phyloP scores from a whole-genome alignment of 257 asterid species.

The Solanum tarijense region DNA sequence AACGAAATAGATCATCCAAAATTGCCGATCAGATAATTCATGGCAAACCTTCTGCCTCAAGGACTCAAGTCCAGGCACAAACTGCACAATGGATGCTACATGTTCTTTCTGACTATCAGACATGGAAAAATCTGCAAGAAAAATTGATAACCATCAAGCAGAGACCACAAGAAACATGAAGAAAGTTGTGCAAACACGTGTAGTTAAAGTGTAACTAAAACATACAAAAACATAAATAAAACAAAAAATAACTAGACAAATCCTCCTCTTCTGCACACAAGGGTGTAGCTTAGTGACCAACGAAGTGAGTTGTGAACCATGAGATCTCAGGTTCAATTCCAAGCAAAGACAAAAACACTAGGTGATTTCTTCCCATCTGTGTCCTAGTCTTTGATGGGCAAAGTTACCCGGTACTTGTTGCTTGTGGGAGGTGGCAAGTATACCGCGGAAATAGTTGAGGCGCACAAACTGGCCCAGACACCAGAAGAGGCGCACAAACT shows the following conservation, averaged over 20 bases:
- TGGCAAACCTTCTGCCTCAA: conserved; percentile 45
- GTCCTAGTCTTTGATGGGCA: neutral
- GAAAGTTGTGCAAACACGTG: neutral
- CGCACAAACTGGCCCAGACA: neutral
- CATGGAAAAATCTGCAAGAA: conserved; percentile 46
- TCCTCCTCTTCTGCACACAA: neutral
- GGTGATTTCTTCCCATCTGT: neutral
- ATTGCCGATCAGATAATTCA: conserved; percentile 40
- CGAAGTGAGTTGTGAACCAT: neutral
- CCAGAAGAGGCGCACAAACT: too few species aligned
- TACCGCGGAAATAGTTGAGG: neutral
- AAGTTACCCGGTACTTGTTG: neutral
- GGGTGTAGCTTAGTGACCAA: neutral
- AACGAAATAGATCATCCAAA: conserved; percentile 72
- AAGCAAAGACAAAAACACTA: neutral
- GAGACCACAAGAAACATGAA: neutral
- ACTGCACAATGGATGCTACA: conserved; percentile 41
- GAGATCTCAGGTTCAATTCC: neutral
- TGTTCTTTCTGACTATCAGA: conserved; percentile 65
- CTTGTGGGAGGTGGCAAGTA: neutral
- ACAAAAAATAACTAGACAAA: neutral
- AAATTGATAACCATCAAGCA: neutral
- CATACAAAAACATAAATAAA: too few species aligned
- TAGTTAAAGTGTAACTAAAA: neutral
- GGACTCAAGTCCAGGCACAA: conserved; percentile 51